A percentile compares a stretch with the other conserved stretches of the same genome.
Conservation (phyloP, 2,329 filamentous ascomycete genomes). For the Clarireedia sp. region DNA sequence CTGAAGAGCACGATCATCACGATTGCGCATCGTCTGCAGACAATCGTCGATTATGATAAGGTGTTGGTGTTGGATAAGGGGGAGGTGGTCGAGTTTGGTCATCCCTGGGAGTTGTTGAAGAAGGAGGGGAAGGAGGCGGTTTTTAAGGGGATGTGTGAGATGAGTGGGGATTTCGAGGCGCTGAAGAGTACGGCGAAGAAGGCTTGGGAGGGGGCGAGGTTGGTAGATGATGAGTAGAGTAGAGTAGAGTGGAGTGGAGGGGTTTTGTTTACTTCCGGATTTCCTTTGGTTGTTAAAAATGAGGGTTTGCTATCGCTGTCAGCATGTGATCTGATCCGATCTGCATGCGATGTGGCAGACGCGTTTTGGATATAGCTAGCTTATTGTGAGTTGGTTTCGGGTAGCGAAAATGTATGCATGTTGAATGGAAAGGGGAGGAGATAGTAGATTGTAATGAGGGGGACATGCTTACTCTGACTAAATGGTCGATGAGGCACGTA, state of each 20-base stretch:
- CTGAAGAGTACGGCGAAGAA: slow-evolving; percentile 45
- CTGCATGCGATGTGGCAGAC: no score
- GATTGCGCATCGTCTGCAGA: slow-evolving; percentile 90
- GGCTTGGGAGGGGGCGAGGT: slow-evolving; percentile 35
- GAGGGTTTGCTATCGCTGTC: no score
- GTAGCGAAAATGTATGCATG: no score
- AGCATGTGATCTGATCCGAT: no score
- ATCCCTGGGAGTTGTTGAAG: slow-evolving; percentile 74
- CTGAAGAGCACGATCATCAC: slow-evolving; percentile 90
- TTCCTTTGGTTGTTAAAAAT: not conserved
- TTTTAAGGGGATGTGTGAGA: slow-evolving; percentile 62
- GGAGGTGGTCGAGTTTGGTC: slow-evolving; percentile 78
- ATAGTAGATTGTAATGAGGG: no score
- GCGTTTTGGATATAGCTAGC: no score
- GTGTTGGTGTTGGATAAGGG: slow-evolving; percentile 91
- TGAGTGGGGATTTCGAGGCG: slow-evolving; percentile 53
- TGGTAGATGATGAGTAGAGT: slow-evolving; percentile 32
- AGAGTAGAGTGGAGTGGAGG: not conserved
- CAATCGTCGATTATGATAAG: slow-evolving; percentile 97
- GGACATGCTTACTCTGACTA: no score
- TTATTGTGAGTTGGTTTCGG: no score
- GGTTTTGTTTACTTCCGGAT: not conserved
- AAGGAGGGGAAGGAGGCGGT: slow-evolving; percentile 45
- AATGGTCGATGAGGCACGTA: no score
- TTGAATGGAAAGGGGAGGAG: no score